phyloP scores from a whole-genome alignment of 108 stramenopile genomes.

The Halocafeteria seosinensis region DNA sequence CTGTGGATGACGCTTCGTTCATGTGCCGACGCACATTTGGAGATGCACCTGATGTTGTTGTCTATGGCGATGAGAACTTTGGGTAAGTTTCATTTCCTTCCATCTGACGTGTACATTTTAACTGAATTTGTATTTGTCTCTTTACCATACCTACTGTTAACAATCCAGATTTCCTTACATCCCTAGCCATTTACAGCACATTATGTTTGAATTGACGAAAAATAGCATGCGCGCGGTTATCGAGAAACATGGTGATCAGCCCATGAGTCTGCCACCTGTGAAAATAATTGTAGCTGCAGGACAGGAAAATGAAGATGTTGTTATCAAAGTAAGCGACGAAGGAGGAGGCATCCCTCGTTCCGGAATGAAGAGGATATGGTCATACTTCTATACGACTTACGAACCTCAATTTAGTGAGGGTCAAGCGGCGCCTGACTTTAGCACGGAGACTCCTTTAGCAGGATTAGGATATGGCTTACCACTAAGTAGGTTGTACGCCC shows the following conservation, averaged over 20 bases:
- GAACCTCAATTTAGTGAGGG: slow-evolving; percentile 13
- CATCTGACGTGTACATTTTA: background rate
- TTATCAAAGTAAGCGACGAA: slow-evolving; percentile 83
- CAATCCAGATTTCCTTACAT: slow-evolving; percentile 87
- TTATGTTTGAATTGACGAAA: slow-evolving; percentile 81
- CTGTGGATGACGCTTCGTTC: slow-evolving; percentile 83
- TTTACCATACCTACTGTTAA: slow-evolving; percentile 26
- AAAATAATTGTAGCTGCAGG: slow-evolving; percentile 79
- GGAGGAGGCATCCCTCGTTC: slow-evolving; percentile 91
- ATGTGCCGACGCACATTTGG: slow-evolving; percentile 92
- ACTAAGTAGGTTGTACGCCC: slow-evolving; percentile 74
- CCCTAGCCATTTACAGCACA: slow-evolving; percentile 80
- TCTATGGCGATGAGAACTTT: slow-evolving; percentile 72
- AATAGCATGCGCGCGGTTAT: slow-evolving; percentile 83
- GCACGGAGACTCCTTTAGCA: slow-evolving; percentile 62
- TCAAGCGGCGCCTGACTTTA: slow-evolving; percentile 34
- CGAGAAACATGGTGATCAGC: slow-evolving; percentile 73
- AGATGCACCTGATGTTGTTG: slow-evolving; percentile 92
- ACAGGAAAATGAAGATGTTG: slow-evolving; percentile 86
- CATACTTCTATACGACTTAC: slow-evolving; percentile 73
- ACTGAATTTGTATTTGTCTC: background rate
- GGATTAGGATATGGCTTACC: slow-evolving; percentile 93
- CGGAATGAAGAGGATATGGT: slow-evolving; percentile 64
- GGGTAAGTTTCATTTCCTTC: no score
- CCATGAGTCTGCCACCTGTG: slow-evolving; percentile 57